phyloP scores from a whole-genome alignment of 176 grass and related monocot species.

The Thinopyrum elongatum region DNA sequence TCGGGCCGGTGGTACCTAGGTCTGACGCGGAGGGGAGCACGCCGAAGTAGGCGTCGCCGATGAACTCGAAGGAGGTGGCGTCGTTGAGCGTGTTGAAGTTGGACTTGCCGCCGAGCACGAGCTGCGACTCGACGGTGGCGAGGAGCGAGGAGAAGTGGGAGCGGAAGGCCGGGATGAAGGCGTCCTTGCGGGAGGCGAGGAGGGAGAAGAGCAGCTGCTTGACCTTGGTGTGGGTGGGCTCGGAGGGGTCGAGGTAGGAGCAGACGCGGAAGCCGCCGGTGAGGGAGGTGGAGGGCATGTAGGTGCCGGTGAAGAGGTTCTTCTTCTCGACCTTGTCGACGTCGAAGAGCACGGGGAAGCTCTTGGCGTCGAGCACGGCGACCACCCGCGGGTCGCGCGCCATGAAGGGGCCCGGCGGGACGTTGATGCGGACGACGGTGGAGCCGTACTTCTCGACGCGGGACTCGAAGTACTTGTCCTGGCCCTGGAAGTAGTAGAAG shows the following conservation, averaged over 20 bases:
- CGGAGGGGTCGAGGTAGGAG: constrained; percentile 74
- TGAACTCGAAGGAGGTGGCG: constrained; percentile 59
- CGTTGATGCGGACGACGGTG: constrained; percentile 66
- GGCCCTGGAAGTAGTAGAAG: constrained; percentile 74
- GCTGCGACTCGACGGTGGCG: constrained; percentile 46
- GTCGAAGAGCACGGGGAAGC: constrained; percentile 75
- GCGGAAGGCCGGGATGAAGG: constrained; percentile 50
- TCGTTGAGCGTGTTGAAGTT: constrained; percentile 70
- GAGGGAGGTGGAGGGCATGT: constrained; percentile 65
- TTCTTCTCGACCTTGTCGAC: constrained; percentile 72
- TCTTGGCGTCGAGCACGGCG: constrained; percentile 66
- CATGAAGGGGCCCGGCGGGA: constrained; percentile 59
- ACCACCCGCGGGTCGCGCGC: constrained; percentile 57
- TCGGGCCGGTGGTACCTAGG: constrained; percentile 30
- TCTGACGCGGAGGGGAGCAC: constrained; percentile 27
- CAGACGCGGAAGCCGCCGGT: constrained; percentile 68
- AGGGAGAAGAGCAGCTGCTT: constrained; percentile 63
- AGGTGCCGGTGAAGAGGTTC: constrained; percentile 66
- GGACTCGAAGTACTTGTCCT: constrained; percentile 73
- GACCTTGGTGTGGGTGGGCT: constrained; percentile 58
- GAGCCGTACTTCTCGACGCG: constrained; percentile 51
- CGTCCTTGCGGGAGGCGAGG: constrained; percentile 57
- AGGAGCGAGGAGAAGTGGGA: constrained; percentile 54
- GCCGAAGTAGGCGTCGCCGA: constrained; percentile 71
- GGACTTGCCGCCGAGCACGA: constrained; percentile 31